Base-by-base conservation (phyloP, 83 land plant genomes). In the Thuja plicata region DNA sequence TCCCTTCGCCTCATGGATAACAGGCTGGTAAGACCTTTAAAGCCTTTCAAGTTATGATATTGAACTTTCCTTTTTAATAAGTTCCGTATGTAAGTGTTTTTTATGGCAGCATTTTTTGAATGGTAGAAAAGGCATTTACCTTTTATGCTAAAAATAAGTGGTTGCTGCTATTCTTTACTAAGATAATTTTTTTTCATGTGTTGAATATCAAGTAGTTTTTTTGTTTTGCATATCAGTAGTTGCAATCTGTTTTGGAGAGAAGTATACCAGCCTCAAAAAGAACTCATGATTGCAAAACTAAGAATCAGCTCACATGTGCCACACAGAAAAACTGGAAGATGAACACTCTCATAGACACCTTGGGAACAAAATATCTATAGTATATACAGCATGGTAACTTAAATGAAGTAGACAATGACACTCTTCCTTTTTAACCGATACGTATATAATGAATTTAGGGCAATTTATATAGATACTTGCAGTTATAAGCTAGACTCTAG, bases 1-100 rank as follows among this genome's bases (percentile, higher is more conserved):
- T 1, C 97, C 98, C 37, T 94, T 95, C 85, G 98, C 98, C 48
- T 92, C 98, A 9, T 97, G 98, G 98, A 80, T 95, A 48, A 97
- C 98, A 87, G 97, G 98, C 89, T 97, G 98, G 98, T 97, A 94
- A 50, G 91, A 88, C 46, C 15, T 35, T 76, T 76, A 32, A 74
- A 74, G 12, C 73, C 73, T 66, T 80, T 80, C 0, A 80, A 41
- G 13, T 24, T 13, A 48, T 46, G 34, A 83, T 41, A 30, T n/a
- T 30, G 32, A 83, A 35, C 79, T 32, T 76, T 83, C 48, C 15
- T 48, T 83, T 83, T 46, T 30, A 10, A 46, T 27, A 27, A 41
- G 1, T 5, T 8, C 11, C 73, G 27, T 62, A 27, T 27, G n/a
- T 62, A 8, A 66, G 32, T 66, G 10, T 66, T 27, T 24, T 27